Percentiles rank a stretch among this genome's conserved stretches.
Conservation (phyloP, 179 eudicot species). For the Heliamphora pulchella region DNA sequence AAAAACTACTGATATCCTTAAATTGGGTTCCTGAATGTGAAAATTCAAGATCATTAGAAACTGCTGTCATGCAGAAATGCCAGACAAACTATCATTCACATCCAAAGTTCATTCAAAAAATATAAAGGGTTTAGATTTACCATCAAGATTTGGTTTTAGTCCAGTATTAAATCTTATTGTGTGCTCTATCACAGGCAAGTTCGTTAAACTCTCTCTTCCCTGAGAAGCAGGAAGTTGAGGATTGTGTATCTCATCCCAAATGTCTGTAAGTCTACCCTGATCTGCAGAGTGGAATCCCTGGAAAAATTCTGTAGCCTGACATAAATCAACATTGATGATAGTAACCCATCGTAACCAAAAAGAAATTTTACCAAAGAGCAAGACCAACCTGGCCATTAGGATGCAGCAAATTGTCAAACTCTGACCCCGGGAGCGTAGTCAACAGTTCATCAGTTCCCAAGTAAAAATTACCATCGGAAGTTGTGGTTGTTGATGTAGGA, state of each 20-base stretch:
- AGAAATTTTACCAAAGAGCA: slow-evolving; percentile 11
- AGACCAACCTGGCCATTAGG: slow-evolving; percentile 52
- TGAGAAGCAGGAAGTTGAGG: slow-evolving; percentile 31
- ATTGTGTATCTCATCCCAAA: slow-evolving; percentile 49
- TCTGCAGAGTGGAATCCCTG: slow-evolving; percentile 53
- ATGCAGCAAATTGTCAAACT: slow-evolving; percentile 51
- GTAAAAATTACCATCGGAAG: slow-evolving; percentile 38
- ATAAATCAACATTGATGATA: slow-evolving; percentile 12
- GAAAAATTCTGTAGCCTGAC: slow-evolving; percentile 63
- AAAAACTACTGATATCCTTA: background rate
- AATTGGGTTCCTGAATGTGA: slow-evolving; percentile 1
- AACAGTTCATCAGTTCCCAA: slow-evolving; percentile 38
- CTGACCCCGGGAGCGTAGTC: slow-evolving; percentile 73
- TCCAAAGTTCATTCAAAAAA: background rate
- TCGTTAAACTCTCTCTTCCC: slow-evolving; percentile 23
- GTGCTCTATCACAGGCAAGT: slow-evolving; percentile 29
- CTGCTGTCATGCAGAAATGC: background rate
- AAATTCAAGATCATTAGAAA: background rate
- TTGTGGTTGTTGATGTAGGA: slow-evolving; percentile 50
- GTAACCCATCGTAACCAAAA: slow-evolving; percentile 9
- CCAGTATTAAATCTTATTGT: slow-evolving; percentile 13
- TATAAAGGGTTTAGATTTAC: slow-evolving; percentile 22
- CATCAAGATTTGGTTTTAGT: slow-evolving; percentile 37
- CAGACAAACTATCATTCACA: slow-evolving; percentile 2
- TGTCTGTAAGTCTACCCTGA: slow-evolving; percentile 36